Percentiles rank a stretch among this genome's conserved stretches.
Evolutionary conservation across 1,284 basidiomycete species (phyloP).

Genomic region (Fomitiporia mediterranea): DNA sequence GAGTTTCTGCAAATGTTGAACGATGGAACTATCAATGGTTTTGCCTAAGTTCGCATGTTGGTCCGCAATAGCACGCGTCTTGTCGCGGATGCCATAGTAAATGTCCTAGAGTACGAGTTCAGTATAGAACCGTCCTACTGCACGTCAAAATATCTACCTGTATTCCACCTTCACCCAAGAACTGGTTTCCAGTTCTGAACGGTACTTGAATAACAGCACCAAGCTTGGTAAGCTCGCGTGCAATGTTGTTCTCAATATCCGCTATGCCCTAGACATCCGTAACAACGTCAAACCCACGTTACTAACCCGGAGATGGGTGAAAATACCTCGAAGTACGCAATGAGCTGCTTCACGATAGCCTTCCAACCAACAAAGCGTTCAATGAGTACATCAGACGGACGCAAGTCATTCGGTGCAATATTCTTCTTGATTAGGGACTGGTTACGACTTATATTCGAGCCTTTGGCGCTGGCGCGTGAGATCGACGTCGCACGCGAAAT

Average conservation of each 20-base stretch:
- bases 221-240: conserved; percentile 91
- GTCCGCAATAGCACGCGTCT: conserved; percentile 91
- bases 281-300: conserved; percentile 22
- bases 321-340: conserved; percentile 73
- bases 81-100: conserved; percentile 91
- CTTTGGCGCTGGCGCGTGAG: conserved; percentile 56
- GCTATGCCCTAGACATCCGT: conserved; percentile 67
- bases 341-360: conserved; percentile 92
- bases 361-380: conserved; percentile 94
- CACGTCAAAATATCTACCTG: conserved; percentile 41
- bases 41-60: conserved; percentile 95
- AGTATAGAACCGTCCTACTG: not conserved
- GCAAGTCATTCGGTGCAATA: conserved; percentile 83
- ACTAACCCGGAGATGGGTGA: not conserved
- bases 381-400: conserved; percentile 94
- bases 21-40: conserved; percentile 95
- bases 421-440: conserved; percentile 90
- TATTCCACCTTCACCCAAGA: conserved; percentile 88
- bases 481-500: conserved; percentile 67
- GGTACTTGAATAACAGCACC: conserved; percentile 98
- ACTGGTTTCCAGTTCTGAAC: conserved; percentile 93
- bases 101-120: conserved; percentile 74
- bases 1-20: conserved; percentile 96
- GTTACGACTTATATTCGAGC: conserved; percentile 67
- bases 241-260: conserved; percentile 93